Conservation (phyloP, 176 grass and related monocot genomes). For the Olyra latifolia region DNA sequence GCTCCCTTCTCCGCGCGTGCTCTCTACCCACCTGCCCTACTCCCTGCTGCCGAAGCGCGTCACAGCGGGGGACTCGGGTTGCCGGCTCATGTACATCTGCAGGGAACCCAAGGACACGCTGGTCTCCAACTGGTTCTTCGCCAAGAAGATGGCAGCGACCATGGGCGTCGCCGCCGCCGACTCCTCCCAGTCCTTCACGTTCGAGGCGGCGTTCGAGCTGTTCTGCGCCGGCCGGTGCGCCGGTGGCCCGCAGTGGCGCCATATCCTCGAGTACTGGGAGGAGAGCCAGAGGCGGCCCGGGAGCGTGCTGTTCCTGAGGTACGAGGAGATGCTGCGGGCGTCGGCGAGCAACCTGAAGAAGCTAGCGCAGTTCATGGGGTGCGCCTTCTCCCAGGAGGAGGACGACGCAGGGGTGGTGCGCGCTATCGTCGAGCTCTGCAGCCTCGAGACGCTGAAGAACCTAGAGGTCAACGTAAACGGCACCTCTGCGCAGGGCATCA, state of each 20-base stretch:
- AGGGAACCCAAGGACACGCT: slow-evolving; percentile 35
- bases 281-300: background rate
- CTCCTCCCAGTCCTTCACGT: background rate
- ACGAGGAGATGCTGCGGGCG: slow-evolving; percentile 30
- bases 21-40: slow-evolving; percentile 27
- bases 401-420: background rate
- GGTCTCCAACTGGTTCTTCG: slow-evolving; percentile 17
- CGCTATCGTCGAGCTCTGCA: slow-evolving; percentile 9
- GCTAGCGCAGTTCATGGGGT: slow-evolving; percentile 29
- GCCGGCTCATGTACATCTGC: slow-evolving; percentile 33
- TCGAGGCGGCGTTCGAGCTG: background rate
- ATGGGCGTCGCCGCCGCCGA: no score
- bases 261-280: slow-evolving; percentile 30
- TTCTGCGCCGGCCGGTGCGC: background rate
- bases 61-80: background rate
- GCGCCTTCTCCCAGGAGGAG: slow-evolving; percentile 10
- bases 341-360: background rate
- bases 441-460: background rate
- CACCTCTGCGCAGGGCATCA: background rate
- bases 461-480: background rate
- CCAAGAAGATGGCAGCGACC: background rate
- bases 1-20: background rate
- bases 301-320: slow-evolving; percentile 31
- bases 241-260: slow-evolving; percentile 8
- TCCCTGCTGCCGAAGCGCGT: slow-evolving; percentile 4